Percentiles rank a stretch among this genome's conserved stretches.
Evolutionary conservation across 257 asterid species (phyloP).

Genomic region (Thymus quinquecostatus): DNA sequence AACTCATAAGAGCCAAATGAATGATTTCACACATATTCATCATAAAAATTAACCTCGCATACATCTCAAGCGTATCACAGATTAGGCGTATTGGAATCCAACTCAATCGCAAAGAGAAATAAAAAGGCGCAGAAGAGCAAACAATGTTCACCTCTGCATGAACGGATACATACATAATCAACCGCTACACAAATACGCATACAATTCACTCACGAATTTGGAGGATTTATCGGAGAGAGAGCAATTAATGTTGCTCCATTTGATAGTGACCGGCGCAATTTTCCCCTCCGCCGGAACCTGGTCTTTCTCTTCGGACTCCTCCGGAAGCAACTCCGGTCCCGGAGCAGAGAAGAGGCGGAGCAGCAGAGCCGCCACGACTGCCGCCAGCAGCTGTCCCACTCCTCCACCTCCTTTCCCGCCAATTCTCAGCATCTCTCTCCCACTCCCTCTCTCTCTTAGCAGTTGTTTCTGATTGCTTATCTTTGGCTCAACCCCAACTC

Average conservation of each 20-base stretch:
- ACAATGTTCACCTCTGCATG: slow-evolving; percentile 11
- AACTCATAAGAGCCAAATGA: neutral
- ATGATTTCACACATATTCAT: slow-evolving; percentile 13
- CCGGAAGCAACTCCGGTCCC: slow-evolving; percentile 61
- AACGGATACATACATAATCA: neutral
- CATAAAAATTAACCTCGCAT: slow-evolving; percentile 17
- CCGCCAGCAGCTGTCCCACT: slow-evolving; percentile 78
- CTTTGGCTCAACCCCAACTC: neutral
- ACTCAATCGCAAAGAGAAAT: neutral
- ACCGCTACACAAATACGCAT: neutral
- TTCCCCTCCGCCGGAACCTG: slow-evolving; percentile 52
- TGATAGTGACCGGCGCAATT: slow-evolving; percentile 69
- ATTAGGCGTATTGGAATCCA: neutral
- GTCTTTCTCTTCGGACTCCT: slow-evolving; percentile 42
- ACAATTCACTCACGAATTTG: slow-evolving; percentile 53
- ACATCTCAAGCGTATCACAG: neutral
- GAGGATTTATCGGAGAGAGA: slow-evolving; percentile 76
- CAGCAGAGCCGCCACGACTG: slow-evolving; percentile 81
- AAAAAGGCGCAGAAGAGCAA: neutral
- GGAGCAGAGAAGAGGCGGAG: slow-evolving; percentile 77
- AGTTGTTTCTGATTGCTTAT: neutral
- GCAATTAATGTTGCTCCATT: slow-evolving; percentile 80
- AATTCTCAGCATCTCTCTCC: slow-evolving; percentile 51
- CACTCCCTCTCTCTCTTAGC: slow-evolving; percentile 24
- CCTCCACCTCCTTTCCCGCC: slow-evolving; percentile 79